These are phyloP conservation scores for Yamadazyma atmosphaerica DNA, from an alignment of 1,139 yeast genomes.

Conservation along the genomic window DNA sequence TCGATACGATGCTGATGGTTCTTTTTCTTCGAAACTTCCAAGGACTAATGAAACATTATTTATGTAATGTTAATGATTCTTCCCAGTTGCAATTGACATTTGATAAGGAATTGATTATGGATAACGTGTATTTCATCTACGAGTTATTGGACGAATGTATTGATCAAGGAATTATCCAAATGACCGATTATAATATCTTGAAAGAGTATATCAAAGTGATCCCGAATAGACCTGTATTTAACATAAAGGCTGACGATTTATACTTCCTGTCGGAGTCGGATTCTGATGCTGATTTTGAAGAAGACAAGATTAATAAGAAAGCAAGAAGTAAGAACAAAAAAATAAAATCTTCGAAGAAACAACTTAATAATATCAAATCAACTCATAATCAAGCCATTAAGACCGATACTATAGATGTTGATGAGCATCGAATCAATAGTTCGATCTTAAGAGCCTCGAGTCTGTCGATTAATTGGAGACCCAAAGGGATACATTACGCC, in stretches of 20 bases:
- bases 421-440: slow-evolving; percentile 48
- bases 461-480: slow-evolving; percentile 49
- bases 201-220: slow-evolving; percentile 47
- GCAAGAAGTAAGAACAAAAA: slow-evolving; percentile 13
- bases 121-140: slow-evolving; percentile 39
- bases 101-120: slow-evolving; percentile 36
- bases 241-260: slow-evolving; percentile 10
- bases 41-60: slow-evolving; percentile 31
- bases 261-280: slow-evolving; percentile 7
- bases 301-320: slow-evolving; percentile 8
- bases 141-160: slow-evolving; percentile 49
- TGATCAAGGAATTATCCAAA: slow-evolving; percentile 45
- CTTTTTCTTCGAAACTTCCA: slow-evolving; percentile 37
- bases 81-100: slow-evolving; percentile 7
- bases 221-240: slow-evolving; percentile 30
- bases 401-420: slow-evolving; percentile 30
- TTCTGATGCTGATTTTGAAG: slow-evolving; percentile 4
- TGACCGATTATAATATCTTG: slow-evolving; percentile 44
- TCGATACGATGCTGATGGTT: slow-evolving; percentile 44
- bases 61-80: slow-evolving; percentile 17
- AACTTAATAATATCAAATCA: slow-evolving; percentile 27
- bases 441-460: slow-evolving; percentile 51
- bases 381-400: slow-evolving; percentile 44
- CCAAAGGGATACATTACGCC: slow-evolving; percentile 48
- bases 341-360: slow-evolving; percentile 9